Percentiles rank a stretch among this genome's conserved stretches.
These are phyloP conservation scores for Fusarium temperatum DNA, from an alignment of 2,329 filamentous ascomycete genomes.

Conservation along the genomic window DNA sequence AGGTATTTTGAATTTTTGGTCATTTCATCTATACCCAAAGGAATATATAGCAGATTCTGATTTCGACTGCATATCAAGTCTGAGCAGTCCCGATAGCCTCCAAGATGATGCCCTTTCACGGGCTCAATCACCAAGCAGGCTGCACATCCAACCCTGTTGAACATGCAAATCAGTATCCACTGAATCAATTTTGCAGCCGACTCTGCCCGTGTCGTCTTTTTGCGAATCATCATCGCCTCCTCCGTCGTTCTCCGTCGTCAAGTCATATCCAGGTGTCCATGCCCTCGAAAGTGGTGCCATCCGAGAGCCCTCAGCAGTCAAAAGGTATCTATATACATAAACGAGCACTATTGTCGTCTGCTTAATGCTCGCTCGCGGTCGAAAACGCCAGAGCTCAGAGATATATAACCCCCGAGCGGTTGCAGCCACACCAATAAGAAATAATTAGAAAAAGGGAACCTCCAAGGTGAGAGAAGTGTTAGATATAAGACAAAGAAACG, in stretches of 20 bases:
- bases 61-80: conserved; percentile 32
- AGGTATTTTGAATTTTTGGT: conserved; percentile 41
- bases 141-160: conserved; percentile 28
- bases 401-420: not conserved
- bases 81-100: conserved; percentile 22
- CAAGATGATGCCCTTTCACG: conserved; percentile 15
- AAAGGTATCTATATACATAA: conserved; percentile 42
- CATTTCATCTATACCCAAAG: conserved; percentile 50
- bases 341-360: conserved; percentile 30
- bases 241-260: conserved; percentile 37
- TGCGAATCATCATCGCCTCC: conserved; percentile 26
- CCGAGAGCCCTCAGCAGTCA: conserved; percentile 32
- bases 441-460: conserved; percentile 37
- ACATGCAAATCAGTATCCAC: conserved; percentile 20
- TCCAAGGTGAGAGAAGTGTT: conserved; percentile 27
- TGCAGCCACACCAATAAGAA: conserved; percentile 22
- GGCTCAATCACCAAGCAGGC: conserved; percentile 15
- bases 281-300: conserved; percentile 19
- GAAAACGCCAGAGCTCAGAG: not conserved
- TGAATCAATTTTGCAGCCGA: conserved; percentile 37
- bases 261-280: conserved; percentile 42
- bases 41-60: conserved; percentile 49
- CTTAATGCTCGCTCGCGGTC: conserved; percentile 22
- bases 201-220: conserved; percentile 31
- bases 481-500: conserved; percentile 28